Conservation (phyloP, 768 basidiomycete genomes). For the Trametes cingulata region DNA sequence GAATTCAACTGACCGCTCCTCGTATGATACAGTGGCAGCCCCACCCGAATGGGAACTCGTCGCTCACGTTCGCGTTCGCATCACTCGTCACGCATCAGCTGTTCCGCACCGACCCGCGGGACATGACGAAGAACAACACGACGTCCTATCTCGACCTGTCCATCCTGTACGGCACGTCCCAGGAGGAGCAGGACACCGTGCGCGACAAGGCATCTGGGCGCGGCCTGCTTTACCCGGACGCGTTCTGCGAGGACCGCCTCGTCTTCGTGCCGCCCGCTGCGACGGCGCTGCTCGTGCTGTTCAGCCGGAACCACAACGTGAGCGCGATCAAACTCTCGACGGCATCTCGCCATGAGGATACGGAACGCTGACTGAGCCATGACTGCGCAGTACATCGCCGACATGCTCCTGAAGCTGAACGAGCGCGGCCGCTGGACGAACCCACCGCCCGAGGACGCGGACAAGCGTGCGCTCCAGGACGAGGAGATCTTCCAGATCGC, state of each 20-base stretch:
- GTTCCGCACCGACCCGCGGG: constrained; percentile 48
- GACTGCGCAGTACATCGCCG: constrained; percentile 51
- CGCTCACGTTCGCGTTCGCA: constrained; percentile 32
- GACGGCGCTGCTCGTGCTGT: constrained; percentile 54
- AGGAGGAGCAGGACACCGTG: constrained; percentile 40
- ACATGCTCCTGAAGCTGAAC: constrained; percentile 54
- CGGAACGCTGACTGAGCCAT: neutral
- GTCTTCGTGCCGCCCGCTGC: constrained; percentile 54
- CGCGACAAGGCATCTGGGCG: constrained; percentile 48
- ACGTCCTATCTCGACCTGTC: constrained; percentile 59
- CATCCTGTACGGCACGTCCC: constrained; percentile 54
- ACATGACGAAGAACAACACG: constrained; percentile 51
- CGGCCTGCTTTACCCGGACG: constrained; percentile 55
- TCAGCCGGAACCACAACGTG: constrained; percentile 63
- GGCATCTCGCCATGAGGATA: neutral
- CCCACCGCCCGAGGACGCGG: constrained; percentile 34
- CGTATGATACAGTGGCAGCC: constrained; percentile 15
- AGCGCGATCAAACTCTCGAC: neutral
- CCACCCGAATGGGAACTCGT: constrained; percentile 37
- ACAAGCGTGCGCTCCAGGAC: constrained; percentile 38
- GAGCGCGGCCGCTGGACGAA: constrained; percentile 49
- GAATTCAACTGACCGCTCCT: neutral
- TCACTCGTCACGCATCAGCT: constrained; percentile 30
- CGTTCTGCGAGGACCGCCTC: constrained; percentile 53
- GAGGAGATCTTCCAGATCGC: constrained; percentile 62